Evolutionary conservation across 495 filamentous ascomycete species (phyloP), one percentile per base, ranked within the genome.

Genomic region (Penicillium tannophilum): DNA sequence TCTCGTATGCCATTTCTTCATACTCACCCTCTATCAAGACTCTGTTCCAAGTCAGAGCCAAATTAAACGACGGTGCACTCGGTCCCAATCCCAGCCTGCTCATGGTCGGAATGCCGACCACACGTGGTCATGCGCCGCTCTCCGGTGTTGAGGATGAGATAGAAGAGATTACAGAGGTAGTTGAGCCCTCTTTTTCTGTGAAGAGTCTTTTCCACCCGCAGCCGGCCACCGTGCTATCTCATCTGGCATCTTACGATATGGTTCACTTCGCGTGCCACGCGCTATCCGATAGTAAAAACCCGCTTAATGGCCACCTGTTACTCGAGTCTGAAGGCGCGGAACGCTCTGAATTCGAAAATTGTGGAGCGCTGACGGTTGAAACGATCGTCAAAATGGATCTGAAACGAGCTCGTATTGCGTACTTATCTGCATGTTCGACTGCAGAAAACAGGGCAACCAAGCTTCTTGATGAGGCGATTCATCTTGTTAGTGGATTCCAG

Each of bases 241-340:
- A 44, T 12, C n/a, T 44, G 16, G 16, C 19, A 7, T 14, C 9
- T 4, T 44, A 14, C 16, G 19, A 68, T n/a, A 68, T 75, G 36
- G 45, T 49, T 17, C 67, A 64, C 43, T 67, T 70, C 54, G 67
- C 71, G 20, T 64, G 69, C 59, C 67, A 73, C 33, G 69, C 62
- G 20, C 2, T 58, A 1, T 61, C 62, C 19, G 36, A 71, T 44
- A 5, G 17, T 14, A 20, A 28, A 1, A 52, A 66, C 31, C 68
- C 70, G 1, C 65, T 62, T 11, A 51, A 60, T 17, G 71, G 69
- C 41, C 23, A 42, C 9, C 59, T 71, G n/a, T 24, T 71, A 24
- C 52, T 73, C 28, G 28, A 28, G 6, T 7, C 28, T 28, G 28
- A 28, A 2, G 28, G 28, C 4, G 4, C 4, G 1, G 28, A 28